phyloP scores from a whole-genome alignment of 176 grass and related monocot genomes.

The Aegilops tauschii region DNA sequence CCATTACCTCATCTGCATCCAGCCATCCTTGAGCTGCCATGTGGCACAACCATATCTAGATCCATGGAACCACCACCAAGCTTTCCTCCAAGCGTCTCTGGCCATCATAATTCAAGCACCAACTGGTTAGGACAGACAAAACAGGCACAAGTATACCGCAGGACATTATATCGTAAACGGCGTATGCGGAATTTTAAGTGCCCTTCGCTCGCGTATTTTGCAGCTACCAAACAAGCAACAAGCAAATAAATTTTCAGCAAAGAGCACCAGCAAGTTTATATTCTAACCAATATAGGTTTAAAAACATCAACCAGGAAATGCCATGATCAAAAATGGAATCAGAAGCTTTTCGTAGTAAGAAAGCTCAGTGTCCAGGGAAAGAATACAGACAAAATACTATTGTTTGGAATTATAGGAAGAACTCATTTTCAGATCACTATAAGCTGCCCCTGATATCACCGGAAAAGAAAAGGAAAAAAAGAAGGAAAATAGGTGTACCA shows the following conservation, averaged over 20 bases:
- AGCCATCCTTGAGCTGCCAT: constrained; percentile 58
- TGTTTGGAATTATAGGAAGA: constrained; percentile 22
- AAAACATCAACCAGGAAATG: not conserved
- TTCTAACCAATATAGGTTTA: not conserved
- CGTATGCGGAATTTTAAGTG: not conserved
- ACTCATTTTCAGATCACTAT: constrained; percentile 47
- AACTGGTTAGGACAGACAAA: not conserved
- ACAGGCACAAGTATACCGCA: constrained; percentile 4
- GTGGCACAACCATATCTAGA: constrained; percentile 78
- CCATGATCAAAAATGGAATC: not conserved
- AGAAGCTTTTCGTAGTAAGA: constrained; percentile 12
- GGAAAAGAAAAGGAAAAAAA: constrained; percentile 33
- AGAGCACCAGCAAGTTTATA: not conserved
- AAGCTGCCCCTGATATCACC: constrained; percentile 52
- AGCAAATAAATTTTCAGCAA: not conserved
- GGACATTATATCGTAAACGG: not conserved
- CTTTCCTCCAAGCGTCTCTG: constrained; percentile 44
- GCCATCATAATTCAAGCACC: constrained; percentile 34
- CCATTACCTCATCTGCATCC: constrained; percentile 78
- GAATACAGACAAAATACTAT: constrained; percentile 36
- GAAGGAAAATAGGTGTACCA: constrained; percentile 34
- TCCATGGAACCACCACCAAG: constrained; percentile 67
- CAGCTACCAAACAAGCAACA: not conserved
- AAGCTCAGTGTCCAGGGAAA: constrained; percentile 7
- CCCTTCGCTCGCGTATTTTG: not conserved